Evolutionary conservation across 176 grass and related monocot species (phyloP).

Genomic region (Musa beccarii): DNA sequence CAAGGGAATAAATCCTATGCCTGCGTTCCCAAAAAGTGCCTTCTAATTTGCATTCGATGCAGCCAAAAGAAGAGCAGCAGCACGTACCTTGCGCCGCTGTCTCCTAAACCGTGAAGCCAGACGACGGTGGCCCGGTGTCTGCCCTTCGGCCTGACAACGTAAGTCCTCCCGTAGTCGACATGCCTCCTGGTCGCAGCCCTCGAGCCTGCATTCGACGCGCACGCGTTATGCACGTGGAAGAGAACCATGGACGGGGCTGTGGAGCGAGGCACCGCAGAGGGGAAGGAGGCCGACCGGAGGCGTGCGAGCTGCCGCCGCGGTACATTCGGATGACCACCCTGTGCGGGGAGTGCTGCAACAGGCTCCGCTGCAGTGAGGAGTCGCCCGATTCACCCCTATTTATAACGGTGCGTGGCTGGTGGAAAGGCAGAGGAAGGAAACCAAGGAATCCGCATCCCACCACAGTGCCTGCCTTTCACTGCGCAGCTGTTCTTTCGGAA

Average conservation of each 20-base stretch:
- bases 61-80: neutral
- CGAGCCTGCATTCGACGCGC: neutral
- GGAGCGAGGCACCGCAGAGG: neutral
- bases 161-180: neutral
- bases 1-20: too few relatives aligned
- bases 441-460: neutral
- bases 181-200: neutral
- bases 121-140: conserved; percentile 1
- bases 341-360: neutral
- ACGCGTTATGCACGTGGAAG: neutral
- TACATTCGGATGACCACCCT: neutral
- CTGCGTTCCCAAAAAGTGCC: too few relatives aligned
- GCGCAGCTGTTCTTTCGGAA: neutral
- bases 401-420: neutral
- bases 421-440: neutral
- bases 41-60: neutral
- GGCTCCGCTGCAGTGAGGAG: neutral
- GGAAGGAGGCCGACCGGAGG: neutral
- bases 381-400: neutral
- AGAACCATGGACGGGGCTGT: neutral
- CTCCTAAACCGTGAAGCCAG: conserved; percentile 6
- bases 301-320: neutral
- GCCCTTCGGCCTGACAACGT: conserved; percentile 4
- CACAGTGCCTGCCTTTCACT: neutral
- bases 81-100: neutral